These are phyloP conservation scores for Populus euphratica DNA, from an alignment of 345 rosid species.

Conservation along the genomic window DNA sequence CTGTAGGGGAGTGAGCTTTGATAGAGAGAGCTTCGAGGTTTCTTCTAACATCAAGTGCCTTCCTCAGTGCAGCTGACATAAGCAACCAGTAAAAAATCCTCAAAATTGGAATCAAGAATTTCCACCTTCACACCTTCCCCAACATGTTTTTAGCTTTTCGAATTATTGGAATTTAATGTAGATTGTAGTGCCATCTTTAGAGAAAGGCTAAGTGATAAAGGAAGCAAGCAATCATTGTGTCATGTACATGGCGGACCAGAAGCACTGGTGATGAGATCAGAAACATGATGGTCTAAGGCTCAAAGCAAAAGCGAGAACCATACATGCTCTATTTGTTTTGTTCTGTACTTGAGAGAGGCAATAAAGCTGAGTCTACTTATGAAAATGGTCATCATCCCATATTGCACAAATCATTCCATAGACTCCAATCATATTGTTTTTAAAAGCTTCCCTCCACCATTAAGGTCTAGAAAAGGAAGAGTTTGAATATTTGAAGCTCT, in stretches of 20 bases:
- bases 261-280: conserved; percentile 19
- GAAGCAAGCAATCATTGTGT: conserved; percentile 36
- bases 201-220: conserved; percentile 12
- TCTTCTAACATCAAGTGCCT: too few species aligned
- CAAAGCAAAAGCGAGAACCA: conserved; percentile 19
- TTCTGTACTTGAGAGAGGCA: conserved; percentile 38
- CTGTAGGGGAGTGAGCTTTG: not conserved
- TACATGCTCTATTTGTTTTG: not conserved
- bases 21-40: not conserved
- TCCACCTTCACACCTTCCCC: not conserved
- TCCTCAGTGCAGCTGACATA: not conserved
- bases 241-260: conserved; percentile 20
- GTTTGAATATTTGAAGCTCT: conserved; percentile 33
- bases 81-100: not conserved
- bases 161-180: conserved; percentile 3
- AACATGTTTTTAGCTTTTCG: not conserved
- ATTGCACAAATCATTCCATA: conserved; percentile 36
- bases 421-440: conserved; percentile 18
- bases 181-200: not conserved
- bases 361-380: conserved; percentile 45
- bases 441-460: too few species aligned
- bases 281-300: conserved; percentile 44
- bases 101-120: not conserved
- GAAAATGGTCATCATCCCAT: conserved; percentile 26
- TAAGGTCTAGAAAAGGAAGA: conserved; percentile 14